Conservation (phyloP, 441 rosid genomes). For the Aquilaria agallochum region DNA sequence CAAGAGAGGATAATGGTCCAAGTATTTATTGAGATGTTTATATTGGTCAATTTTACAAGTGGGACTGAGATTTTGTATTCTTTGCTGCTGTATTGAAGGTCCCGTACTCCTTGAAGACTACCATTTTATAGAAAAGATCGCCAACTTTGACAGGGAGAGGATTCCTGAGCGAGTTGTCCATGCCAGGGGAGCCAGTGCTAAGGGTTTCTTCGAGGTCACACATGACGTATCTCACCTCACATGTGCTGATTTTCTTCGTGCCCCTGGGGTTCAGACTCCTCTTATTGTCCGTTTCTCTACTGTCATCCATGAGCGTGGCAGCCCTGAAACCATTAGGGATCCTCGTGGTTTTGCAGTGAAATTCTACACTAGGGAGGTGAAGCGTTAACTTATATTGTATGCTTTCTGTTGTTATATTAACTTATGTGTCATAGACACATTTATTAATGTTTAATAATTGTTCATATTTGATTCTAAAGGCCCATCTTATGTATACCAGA, state of each 20-base stretch:
- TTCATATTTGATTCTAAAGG: too few relatives aligned
- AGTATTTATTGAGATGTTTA: not conserved
- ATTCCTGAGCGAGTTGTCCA: constrained; percentile 98
- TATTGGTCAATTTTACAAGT: not conserved
- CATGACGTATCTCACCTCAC: constrained; percentile 47
- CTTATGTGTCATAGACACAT: too few relatives aligned
- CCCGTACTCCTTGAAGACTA: constrained; percentile 95
- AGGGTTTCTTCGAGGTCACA: constrained; percentile 49
- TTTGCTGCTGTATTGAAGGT: constrained; percentile 37
- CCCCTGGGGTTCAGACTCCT: constrained; percentile 68
- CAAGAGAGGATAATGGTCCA: not conserved
- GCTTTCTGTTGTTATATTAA: too few relatives aligned
- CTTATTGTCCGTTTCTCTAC: constrained; percentile 10
- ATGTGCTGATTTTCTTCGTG: constrained; percentile 94
- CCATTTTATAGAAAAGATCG: constrained; percentile 85
- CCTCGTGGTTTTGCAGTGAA: constrained; percentile 98
- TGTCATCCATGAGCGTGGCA: constrained; percentile 21
- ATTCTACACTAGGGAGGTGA: constrained; percentile 66
- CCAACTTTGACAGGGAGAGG: constrained; percentile 89
- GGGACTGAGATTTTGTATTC: not conserved
- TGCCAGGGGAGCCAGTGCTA: constrained; percentile 91
- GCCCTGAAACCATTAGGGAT: constrained; percentile 40
- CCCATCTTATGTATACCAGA: too few relatives aligned
- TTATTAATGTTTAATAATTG: too few relatives aligned
- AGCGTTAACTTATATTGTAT: too few relatives aligned